These are phyloP conservation scores for Gossypium schwendimanii DNA, from an alignment of 441 rosid species.

Conservation along the genomic window DNA sequence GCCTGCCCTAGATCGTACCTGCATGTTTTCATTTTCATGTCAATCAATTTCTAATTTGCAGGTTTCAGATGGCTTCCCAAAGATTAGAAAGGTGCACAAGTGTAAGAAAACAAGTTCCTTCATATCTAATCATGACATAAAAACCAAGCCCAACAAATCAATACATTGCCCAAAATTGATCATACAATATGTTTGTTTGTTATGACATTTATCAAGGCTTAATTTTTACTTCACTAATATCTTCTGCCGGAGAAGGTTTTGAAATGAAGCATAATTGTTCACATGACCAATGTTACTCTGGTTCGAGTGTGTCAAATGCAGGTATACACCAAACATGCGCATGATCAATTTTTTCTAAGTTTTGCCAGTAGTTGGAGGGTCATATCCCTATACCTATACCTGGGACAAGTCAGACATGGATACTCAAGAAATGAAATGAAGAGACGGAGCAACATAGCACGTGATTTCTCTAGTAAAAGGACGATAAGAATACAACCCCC, in stretches of 20 bases:
- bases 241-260: not conserved
- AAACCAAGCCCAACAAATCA: not conserved
- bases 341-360: not conserved
- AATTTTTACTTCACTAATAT: not conserved
- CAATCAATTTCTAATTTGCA: not conserved
- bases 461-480: not conserved
- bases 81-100: not conserved
- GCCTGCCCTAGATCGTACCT: slow-evolving; percentile 94
- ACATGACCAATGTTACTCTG: not conserved
- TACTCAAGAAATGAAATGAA: not conserved
- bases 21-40: slow-evolving; percentile 19
- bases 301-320: not conserved
- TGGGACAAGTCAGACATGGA: not conserved
- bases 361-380: not conserved
- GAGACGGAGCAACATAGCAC: not conserved
- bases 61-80: not conserved
- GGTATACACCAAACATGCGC: not conserved
- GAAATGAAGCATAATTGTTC: not conserved
- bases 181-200: not conserved
- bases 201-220: not conserved
- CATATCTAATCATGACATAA: not conserved
- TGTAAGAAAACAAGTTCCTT: not conserved
- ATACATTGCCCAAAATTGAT: not conserved
- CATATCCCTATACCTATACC: not conserved
- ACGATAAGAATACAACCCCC: not conserved